phyloP scores from a whole-genome alignment of 805 yeast genomes.

The Debaryomyces tyrocola region DNA sequence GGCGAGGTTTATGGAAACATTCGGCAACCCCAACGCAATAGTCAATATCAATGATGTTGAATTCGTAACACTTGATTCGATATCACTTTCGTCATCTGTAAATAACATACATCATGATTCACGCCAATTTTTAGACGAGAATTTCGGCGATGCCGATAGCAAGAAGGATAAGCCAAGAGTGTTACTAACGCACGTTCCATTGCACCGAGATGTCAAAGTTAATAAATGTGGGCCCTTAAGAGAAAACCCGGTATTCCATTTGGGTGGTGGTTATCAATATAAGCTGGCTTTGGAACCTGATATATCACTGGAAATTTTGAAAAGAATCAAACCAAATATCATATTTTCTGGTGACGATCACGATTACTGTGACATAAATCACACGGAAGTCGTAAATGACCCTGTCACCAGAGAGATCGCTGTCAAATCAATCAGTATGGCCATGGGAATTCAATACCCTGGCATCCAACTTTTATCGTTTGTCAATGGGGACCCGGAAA shows the following conservation, averaged over 20 bases:
- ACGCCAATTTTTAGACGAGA: slow-evolving; percentile 47
- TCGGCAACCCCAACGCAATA: slow-evolving; percentile 33
- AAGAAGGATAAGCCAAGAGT: slow-evolving; percentile 52
- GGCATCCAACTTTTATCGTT: slow-evolving; percentile 41
- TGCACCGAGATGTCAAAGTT: slow-evolving; percentile 61
- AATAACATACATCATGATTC: slow-evolving; percentile 50
- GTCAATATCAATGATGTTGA: slow-evolving; percentile 31
- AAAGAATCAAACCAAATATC: slow-evolving; percentile 59
- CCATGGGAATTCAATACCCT: slow-evolving; percentile 41
- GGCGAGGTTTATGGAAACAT: slow-evolving; percentile 26
- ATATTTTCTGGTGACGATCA: slow-evolving; percentile 95
- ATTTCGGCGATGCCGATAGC: slow-evolving; percentile 5
- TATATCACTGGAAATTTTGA: slow-evolving; percentile 57
- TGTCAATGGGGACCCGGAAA: slow-evolving; percentile 7
- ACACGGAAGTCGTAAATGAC: slow-evolving; percentile 25
- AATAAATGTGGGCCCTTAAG: slow-evolving; percentile 76
- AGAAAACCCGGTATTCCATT: slow-evolving; percentile 59
- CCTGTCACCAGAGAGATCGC: slow-evolving; percentile 30
- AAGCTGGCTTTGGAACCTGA: slow-evolving; percentile 74
- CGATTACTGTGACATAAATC: slow-evolving; percentile 84
- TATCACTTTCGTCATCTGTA: slow-evolving; percentile 63
- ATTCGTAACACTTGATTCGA: slow-evolving; percentile 63
- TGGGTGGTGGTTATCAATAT: slow-evolving; percentile 76
- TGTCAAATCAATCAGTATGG: slow-evolving; percentile 41
- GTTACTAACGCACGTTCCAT: slow-evolving; percentile 83